Base-by-base conservation (phyloP, 2,329 filamentous ascomycete genomes). In the Cladosporium sp. region DNA sequence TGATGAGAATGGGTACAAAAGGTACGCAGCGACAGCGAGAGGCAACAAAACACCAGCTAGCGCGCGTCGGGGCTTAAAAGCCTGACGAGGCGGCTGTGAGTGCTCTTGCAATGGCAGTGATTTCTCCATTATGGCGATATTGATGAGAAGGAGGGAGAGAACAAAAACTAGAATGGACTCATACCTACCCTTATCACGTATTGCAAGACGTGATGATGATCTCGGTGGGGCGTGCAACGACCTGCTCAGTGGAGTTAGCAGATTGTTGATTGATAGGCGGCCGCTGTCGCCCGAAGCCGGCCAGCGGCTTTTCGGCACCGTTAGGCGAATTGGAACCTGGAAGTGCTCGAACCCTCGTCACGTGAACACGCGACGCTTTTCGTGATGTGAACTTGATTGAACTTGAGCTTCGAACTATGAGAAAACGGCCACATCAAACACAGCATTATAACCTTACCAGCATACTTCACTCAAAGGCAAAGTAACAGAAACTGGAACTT, bases 41-140 rank as follows among this genome's bases (percentile, higher is more conserved):
- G 65, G 52, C n/a, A 69, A 59, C 28, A 71, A 44, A 14, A 69
- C 41, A 32, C 59, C 55, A 30, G 70, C 68, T 15, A 72, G 30
- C 8, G 64, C 59, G 41, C 70, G 68, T n/a, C 68, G 60, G 38
- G 65, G 66, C 65, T 66, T 68, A 12, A 63, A 38, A 57, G 69
- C 65, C 55, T 64, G n/a, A 60, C 34, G 24, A 49, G 68, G 63
- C 59, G 69, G 61, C 52, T 68, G 59, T 21, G 68, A 67, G 65
- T 70, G 68, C n/a, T 65, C 64, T 36, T 68, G 66, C 28, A 71
- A 59, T 26, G 71, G 72, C 24, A 72, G 68, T 11, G 69, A 68
- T 65, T 72, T 76, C 68, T 71, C 72, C 68, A 74, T 73, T 12
- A 61, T 72, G 54, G 59, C 52, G n/a, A 24, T 70, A 32, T 30